Conservation (phyloP, 106 monocot species). For the Dactylorhiza incarnata region DNA sequence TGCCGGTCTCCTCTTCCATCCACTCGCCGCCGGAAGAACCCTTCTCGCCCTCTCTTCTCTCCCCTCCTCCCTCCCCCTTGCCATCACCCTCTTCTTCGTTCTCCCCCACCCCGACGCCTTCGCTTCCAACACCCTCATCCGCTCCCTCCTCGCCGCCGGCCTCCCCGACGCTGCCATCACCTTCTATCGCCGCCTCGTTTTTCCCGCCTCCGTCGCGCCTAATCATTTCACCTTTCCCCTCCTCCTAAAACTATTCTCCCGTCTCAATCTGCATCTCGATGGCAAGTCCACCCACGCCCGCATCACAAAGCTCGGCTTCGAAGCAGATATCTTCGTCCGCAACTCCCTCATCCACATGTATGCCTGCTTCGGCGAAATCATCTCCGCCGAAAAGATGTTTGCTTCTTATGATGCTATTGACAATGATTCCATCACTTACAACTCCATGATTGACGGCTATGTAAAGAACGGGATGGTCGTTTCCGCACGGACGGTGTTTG, state of each 20-base stretch:
- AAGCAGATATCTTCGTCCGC: conserved; percentile 28
- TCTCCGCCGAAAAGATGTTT: conserved; percentile 23
- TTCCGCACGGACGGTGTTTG: conserved; percentile 36
- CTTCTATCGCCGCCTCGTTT: conserved; percentile 15
- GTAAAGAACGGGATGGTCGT: conserved; percentile 30
- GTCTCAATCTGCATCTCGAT: conserved; percentile 4
- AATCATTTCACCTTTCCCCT: conserved; percentile 59
- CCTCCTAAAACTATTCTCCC: conserved; percentile 32
- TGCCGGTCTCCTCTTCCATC: neutral
- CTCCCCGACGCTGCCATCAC: neutral
- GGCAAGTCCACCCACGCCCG: conserved; percentile 27
- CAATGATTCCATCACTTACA: conserved; percentile 44
- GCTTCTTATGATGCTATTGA: neutral
- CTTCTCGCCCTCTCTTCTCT: conserved; percentile 5
- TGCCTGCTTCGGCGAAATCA: conserved; percentile 22
- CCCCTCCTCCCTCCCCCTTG: conserved; percentile 4
- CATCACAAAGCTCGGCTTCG: conserved; percentile 24
- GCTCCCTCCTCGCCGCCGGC: neutral
- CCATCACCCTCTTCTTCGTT: conserved; percentile 6
- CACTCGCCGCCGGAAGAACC: neutral
- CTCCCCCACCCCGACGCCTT: conserved; percentile 8
- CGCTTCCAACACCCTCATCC: conserved; percentile 1
- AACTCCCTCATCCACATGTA: conserved; percentile 62
- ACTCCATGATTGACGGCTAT: conserved; percentile 39
- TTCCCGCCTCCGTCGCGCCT: conserved; percentile 9